Evolutionary conservation across 2,329 filamentous ascomycete genomes (phyloP).

Genomic region (Chrysosporium queenslandicum): DNA sequence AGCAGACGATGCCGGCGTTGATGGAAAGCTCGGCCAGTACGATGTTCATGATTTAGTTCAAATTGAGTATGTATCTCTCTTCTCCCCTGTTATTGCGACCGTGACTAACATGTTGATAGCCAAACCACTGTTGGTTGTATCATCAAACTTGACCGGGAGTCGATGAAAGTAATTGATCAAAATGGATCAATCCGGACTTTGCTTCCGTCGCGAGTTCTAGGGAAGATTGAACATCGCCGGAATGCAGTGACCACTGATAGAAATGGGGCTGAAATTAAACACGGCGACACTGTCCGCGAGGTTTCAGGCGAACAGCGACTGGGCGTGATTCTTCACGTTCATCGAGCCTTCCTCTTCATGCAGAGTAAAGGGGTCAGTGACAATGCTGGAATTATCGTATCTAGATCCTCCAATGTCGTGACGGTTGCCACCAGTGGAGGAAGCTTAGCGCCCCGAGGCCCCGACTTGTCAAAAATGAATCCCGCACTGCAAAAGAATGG

Average conservation of each 20-base stretch:
- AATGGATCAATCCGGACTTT: conserved; percentile 71
- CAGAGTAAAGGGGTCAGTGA: conserved; percentile 76
- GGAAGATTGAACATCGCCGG: conserved; percentile 72
- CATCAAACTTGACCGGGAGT: conserved; percentile 90
- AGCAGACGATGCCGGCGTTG: conserved; percentile 81
- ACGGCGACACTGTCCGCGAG: conserved; percentile 88
- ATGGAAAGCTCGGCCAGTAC: conserved; percentile 73
- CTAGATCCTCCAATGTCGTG: conserved; percentile 71
- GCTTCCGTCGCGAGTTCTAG: conserved; percentile 83
- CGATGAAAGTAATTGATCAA: conserved; percentile 80
- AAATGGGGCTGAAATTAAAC: conserved; percentile 82
- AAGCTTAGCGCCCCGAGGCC: conserved; percentile 52
- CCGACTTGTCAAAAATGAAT: conserved; percentile 85
- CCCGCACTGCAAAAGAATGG: conserved; percentile 69
- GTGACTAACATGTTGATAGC: conserved; percentile 27
- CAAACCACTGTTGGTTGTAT: conserved; percentile 85
- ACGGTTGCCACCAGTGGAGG: conserved; percentile 93
- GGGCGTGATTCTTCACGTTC: conserved; percentile 86
- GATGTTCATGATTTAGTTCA: conserved; percentile 90
- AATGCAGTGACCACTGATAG: conserved; percentile 84
- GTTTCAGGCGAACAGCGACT: conserved; percentile 72
- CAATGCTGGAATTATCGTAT: conserved; percentile 83
- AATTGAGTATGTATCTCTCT: conserved; percentile 53
- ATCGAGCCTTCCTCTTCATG: conserved; percentile 84
- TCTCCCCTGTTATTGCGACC: neutral